These are phyloP conservation scores for Aspergillus uvarum DNA, from an alignment of 2,329 filamentous ascomycete species.

Conservation along the genomic window DNA sequence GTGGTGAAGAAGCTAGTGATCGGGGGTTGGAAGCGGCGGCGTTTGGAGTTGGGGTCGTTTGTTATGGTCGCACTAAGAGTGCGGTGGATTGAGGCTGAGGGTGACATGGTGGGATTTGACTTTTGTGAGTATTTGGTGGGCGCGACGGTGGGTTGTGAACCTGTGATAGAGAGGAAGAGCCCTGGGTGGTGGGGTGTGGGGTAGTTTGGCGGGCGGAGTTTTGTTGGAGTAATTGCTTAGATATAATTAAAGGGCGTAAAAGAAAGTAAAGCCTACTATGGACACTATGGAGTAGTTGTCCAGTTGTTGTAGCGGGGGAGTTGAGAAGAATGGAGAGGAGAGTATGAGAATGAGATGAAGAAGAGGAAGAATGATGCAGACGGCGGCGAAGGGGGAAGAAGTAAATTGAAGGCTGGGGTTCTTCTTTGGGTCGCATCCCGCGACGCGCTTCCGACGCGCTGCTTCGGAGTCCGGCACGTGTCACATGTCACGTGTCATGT, in stretches of 20 bases:
- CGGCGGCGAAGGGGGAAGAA: not conserved
- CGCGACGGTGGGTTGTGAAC: not conserved
- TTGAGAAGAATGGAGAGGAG: slow-evolving; percentile 9
- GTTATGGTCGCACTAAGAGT: slow-evolving; percentile 9
- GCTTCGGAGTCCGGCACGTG: slow-evolving; percentile 13
- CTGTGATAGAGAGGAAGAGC: not conserved
- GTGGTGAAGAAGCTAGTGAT: slow-evolving; percentile 41
- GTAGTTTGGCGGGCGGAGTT: too few species aligned
- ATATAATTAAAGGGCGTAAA: not conserved
- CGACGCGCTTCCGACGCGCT: slow-evolving; percentile 26
- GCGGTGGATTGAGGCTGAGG: slow-evolving; percentile 8
- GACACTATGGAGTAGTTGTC: not conserved
- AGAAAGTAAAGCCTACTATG: not conserved
- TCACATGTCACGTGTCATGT: not conserved
- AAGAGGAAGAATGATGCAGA: not conserved
- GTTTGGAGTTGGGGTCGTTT: slow-evolving; percentile 32
- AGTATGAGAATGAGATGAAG: slow-evolving; percentile 1
- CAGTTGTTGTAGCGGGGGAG: not conserved
- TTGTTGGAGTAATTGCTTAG: too few species aligned
- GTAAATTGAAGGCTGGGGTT: slow-evolving; percentile 16
- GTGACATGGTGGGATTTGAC: slow-evolving; percentile 16
- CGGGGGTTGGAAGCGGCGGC: slow-evolving; percentile 47
- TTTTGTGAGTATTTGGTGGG: not conserved
- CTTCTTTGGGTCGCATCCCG: slow-evolving; percentile 18
- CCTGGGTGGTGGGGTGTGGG: not conserved